These are phyloP conservation scores for Gnetum montanum DNA, from an alignment of 75 land plant genomes.

Conservation along the genomic window DNA sequence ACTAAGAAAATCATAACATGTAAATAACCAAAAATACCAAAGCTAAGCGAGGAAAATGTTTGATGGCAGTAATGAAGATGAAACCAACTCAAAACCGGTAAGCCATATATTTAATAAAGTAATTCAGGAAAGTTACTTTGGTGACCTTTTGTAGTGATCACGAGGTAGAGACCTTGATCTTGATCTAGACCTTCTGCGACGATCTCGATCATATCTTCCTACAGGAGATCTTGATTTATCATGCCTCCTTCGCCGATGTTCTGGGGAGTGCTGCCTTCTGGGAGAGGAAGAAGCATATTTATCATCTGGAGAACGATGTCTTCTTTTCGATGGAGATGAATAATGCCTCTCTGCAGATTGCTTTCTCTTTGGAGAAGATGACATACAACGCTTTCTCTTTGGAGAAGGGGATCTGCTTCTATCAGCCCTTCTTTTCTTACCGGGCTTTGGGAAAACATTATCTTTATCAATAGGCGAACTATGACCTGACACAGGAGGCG, in stretches of 20 bases:
- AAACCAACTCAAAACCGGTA: not conserved
- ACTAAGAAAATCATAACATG: not conserved
- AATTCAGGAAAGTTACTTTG: conserved; percentile 6
- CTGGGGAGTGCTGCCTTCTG: conserved; percentile 4
- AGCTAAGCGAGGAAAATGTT: not conserved
- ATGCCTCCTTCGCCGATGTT: conserved; percentile 6
- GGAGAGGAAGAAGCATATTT: conserved; percentile 6
- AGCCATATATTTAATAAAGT: not conserved
- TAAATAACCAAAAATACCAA: not conserved
- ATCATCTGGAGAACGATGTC: not conserved
- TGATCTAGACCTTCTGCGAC: conserved; percentile 22
- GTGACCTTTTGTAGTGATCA: conserved; percentile 14
- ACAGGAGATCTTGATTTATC: conserved; percentile 16
- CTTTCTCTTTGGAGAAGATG: not conserved
- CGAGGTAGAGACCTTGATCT: conserved; percentile 25
- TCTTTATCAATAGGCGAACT: too few species aligned
- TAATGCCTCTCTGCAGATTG: not conserved
- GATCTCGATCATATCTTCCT: conserved; percentile 13
- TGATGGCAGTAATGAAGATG: not conserved
- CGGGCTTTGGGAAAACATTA: too few species aligned
- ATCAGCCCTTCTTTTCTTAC: too few species aligned
- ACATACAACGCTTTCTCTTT: not conserved
- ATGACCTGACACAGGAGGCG: too few species aligned
- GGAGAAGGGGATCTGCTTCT: conserved; percentile 5
- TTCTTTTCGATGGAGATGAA: conserved; percentile 7